Conservation (phyloP, 352 stramenopile species). For the Globisporangium carolinianum region DNA sequence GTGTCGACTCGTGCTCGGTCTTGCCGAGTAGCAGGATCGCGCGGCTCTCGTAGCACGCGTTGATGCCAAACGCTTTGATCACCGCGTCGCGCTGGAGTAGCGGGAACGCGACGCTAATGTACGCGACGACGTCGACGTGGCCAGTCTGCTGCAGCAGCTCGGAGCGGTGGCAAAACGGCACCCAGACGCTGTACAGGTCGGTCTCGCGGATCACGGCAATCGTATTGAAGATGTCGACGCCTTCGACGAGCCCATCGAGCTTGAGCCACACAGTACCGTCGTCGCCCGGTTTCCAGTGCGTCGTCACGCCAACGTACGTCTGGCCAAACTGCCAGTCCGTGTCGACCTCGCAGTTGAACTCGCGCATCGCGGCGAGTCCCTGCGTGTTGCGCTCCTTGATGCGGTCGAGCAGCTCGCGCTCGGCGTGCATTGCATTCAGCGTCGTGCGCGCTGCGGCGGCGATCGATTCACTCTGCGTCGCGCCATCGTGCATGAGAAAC, state of each 20-base stretch:
- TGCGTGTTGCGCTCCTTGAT: conserved; percentile 49
- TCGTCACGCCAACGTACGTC: conserved; percentile 69
- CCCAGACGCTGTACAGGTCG: conserved; percentile 68
- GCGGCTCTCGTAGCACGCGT: conserved; percentile 70
- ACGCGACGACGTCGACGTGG: conserved; percentile 51
- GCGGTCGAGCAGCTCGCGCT: conserved; percentile 35
- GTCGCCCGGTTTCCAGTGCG: conserved; percentile 68
- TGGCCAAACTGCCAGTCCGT: conserved; percentile 75
- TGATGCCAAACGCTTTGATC: conserved; percentile 68
- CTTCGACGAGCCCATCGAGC: conserved; percentile 65
- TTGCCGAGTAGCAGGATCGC: conserved; percentile 61
- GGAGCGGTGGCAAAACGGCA: conserved; percentile 69
- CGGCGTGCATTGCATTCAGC: conserved; percentile 43
- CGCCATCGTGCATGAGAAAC: conserved; percentile 30
- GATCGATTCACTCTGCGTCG: conserved; percentile 1
- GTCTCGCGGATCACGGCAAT: conserved; percentile 78
- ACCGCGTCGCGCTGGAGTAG: conserved; percentile 65
- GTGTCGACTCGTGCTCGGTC: conserved; percentile 33
- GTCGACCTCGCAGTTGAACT: conserved; percentile 61
- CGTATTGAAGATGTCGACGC: conserved; percentile 78
- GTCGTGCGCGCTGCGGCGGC: conserved; percentile 21
- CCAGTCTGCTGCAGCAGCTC: conserved; percentile 43
- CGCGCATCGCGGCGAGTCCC: conserved; percentile 44
- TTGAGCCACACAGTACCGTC: conserved; percentile 80
- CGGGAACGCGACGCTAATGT: conserved; percentile 66